These are phyloP conservation scores for Metschnikowia anglica DNA, from an alignment of 805 yeast genomes.

Conservation along the genomic window DNA sequence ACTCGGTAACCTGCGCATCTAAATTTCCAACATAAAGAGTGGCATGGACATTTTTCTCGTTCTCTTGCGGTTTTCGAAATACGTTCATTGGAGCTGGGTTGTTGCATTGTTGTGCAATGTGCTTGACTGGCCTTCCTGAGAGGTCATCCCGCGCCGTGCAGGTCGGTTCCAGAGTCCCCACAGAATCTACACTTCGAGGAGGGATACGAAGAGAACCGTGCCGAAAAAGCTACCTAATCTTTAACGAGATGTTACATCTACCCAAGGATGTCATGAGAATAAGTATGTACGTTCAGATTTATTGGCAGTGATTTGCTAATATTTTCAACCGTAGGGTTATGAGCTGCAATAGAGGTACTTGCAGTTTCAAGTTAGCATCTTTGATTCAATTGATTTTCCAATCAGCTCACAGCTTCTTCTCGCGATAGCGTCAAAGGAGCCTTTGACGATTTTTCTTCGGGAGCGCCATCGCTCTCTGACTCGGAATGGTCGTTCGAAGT, in stretches of 20 bases:
- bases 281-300: too few relatives aligned
- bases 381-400: too few relatives aligned
- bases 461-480: slow-evolving; percentile 28
- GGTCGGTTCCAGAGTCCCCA: slow-evolving; percentile 1
- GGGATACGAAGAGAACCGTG: too few relatives aligned
- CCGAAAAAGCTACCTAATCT: too few relatives aligned
- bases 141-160: slow-evolving; percentile 6
- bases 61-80: slow-evolving; percentile 36
- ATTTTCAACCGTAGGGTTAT: too few relatives aligned
- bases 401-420: neutral
- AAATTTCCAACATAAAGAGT: slow-evolving; percentile 81
- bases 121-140: neutral
- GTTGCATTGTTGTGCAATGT: too few relatives aligned
- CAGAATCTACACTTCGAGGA: too few relatives aligned
- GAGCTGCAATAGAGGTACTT: too few relatives aligned
- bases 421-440: neutral
- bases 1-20: slow-evolving; percentile 71
- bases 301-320: too few relatives aligned
- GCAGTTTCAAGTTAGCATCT: too few relatives aligned
- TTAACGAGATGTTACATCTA: too few relatives aligned
- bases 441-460: slow-evolving; percentile 37
- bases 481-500: slow-evolving; percentile 16
- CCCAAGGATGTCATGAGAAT: too few relatives aligned
- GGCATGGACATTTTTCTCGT: slow-evolving; percentile 57
- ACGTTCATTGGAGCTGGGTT: slow-evolving; percentile 26